Conservation (phyloP, 2,329 filamentous ascomycete species). For the Fusarium sterilihyphosum region DNA sequence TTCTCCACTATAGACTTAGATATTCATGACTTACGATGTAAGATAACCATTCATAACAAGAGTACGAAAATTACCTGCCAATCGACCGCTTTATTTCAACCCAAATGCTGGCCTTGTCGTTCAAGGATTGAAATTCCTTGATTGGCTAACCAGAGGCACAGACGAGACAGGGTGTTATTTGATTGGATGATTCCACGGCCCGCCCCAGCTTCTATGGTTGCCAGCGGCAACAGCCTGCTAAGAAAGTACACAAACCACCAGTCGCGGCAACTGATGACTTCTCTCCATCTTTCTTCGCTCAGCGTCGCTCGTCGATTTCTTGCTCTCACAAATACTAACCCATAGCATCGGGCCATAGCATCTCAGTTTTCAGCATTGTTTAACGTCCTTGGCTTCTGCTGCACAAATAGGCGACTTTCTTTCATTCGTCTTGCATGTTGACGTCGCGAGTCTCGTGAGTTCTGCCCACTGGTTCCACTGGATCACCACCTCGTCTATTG, state of each 20-base stretch:
- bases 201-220: slow-evolving; percentile 33
- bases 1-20: slow-evolving; percentile 35
- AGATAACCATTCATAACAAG: slow-evolving; percentile 12
- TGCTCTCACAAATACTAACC: slow-evolving; percentile 40
- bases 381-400: slow-evolving; percentile 34
- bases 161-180: slow-evolving; percentile 2
- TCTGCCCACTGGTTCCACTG: not conserved
- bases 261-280: slow-evolving; percentile 28
- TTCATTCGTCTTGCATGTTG: slow-evolving; percentile 42
- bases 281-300: slow-evolving; percentile 24
- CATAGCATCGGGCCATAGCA: slow-evolving; percentile 18
- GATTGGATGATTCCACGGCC: slow-evolving; percentile 8
- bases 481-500: slow-evolving; percentile 12
- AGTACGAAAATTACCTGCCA: not conserved
- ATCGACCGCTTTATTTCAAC: slow-evolving; percentile 5
- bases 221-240: slow-evolving; percentile 45
- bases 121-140: not conserved
- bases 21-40: slow-evolving; percentile 15
- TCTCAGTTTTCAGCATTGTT: slow-evolving; percentile 42
- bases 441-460: slow-evolving; percentile 43
- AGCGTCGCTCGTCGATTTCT: slow-evolving; percentile 28
- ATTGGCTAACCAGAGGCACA: slow-evolving; percentile 10
- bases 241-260: slow-evolving; percentile 51
- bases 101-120: not conserved
- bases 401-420: slow-evolving; percentile 20